These are phyloP conservation scores for Fusarium vanettenii DNA, from an alignment of 2,329 filamentous ascomycete species.

Conservation along the genomic window DNA sequence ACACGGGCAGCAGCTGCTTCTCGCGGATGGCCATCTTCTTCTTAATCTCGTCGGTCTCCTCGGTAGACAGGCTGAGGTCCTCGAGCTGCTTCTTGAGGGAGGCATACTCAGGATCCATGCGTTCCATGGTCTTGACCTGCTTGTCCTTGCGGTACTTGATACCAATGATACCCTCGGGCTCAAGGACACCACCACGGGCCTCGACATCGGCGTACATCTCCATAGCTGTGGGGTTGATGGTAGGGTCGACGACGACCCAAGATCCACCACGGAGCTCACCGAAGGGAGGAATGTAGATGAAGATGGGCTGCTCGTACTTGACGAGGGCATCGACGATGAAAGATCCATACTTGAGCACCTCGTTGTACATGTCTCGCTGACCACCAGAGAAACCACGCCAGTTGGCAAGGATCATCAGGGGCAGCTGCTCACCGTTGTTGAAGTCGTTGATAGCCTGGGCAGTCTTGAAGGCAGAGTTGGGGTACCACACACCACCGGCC, in stretches of 20 bases:
- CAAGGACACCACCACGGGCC: constrained; percentile 93
- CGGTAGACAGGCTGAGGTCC: constrained; percentile 71
- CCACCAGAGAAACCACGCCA: constrained; percentile 99
- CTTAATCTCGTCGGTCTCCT: constrained; percentile 84
- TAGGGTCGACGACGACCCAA: constrained; percentile 98
- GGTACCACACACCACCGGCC: constrained; percentile 99
- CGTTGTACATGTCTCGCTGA: constrained; percentile 99
- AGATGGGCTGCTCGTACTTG: constrained; percentile 98
- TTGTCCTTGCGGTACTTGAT: constrained; percentile 99
- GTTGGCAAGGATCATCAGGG: constrained; percentile 99
- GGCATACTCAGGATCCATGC: constrained; percentile 86
- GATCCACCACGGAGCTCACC: constrained; percentile 98
- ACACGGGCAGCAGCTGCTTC: constrained; percentile 89
- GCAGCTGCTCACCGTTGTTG: constrained; percentile 98
- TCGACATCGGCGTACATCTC: constrained; percentile 99
- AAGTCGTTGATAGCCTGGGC: constrained; percentile 99
- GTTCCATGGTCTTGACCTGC: constrained; percentile 97
- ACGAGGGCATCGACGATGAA: constrained; percentile 99
- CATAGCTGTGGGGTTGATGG: constrained; percentile 96
- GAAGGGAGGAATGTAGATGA: constrained; percentile 97
- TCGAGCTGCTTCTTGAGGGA: constrained; percentile 83
- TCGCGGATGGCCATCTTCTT: constrained; percentile 86
- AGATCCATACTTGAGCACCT: constrained; percentile 98
- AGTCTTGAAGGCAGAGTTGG: constrained; percentile 99
- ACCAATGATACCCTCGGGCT: constrained; percentile 97